These are phyloP conservation scores for Nakazawaea anatomiae DNA, from an alignment of 805 yeast species.

Conservation along the genomic window DNA sequence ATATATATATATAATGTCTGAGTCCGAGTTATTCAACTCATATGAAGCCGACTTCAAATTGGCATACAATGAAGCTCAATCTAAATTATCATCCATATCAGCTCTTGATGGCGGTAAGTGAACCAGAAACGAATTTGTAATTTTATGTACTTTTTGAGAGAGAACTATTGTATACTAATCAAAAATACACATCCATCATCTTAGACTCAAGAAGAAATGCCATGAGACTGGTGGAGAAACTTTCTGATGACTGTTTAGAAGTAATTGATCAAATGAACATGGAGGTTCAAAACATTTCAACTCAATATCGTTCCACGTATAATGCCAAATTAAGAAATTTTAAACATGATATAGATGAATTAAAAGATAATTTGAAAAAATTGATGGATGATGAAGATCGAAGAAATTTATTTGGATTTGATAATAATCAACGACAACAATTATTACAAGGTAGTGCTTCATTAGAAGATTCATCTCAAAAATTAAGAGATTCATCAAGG, in stretches of 20 bases:
- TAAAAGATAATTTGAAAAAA: slow-evolving; percentile 49
- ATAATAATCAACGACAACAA: slow-evolving; percentile 72
- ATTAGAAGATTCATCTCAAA: slow-evolving; percentile 74
- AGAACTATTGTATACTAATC: no score
- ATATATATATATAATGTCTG: slow-evolving; percentile 2
- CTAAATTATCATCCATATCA: slow-evolving; percentile 52
- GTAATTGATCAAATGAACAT: slow-evolving; percentile 80
- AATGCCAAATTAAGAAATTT: slow-evolving; percentile 76
- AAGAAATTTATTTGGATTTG: slow-evolving; percentile 58
- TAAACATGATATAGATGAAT: slow-evolving; percentile 49
- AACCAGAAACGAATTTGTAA: no score
- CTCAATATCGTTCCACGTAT: slow-evolving; percentile 59
- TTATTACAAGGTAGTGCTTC: slow-evolving; percentile 73
- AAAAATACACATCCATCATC: no score
- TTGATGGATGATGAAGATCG: slow-evolving; percentile 69
- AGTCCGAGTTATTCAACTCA: slow-evolving; percentile 49
- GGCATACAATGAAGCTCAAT: slow-evolving; percentile 63
- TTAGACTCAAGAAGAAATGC: slow-evolving; percentile 44
- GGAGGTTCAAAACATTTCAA: slow-evolving; percentile 82
- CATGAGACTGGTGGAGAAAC: slow-evolving; percentile 54
- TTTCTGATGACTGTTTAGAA: slow-evolving; percentile 77
- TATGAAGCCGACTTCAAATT: slow-evolving; percentile 71
- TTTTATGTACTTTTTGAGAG: no score
- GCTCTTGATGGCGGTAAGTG: slow-evolving; percentile 38
- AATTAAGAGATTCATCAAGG: slow-evolving; percentile 82